Evolutionary conservation across 345 rosid species (phyloP), one percentile per base, ranked within the genome.

Genomic region (Lumnitzera racemosa): DNA sequence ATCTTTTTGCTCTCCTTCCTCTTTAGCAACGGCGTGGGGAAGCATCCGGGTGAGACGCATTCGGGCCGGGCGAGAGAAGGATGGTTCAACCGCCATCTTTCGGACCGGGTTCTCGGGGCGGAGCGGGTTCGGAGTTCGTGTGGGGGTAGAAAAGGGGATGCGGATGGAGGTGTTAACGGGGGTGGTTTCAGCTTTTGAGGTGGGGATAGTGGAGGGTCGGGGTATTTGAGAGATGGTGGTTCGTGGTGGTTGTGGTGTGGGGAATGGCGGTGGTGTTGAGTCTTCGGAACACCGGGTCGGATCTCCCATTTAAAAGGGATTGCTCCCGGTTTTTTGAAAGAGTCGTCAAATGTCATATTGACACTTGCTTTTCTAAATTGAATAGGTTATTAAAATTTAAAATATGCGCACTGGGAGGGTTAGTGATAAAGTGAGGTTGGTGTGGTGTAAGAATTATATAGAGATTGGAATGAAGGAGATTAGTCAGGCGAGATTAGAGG

Each of bases 251-350:
- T 63, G 58, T 15, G 76, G 67, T 4, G 75, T 72, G 27, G 51
- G 75, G 63, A 61, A 61, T 12, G 55, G 48, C 3, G 29, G 70
- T 41, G 69, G 59, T 55, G 80, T 36, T 77, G 83, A 72, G 63
- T 56, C 64, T 84, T 88, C 69, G 98, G 98, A 4, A 91, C 90
- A 11, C 98, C 98, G 23, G 98, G 96, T 60, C 98, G 90, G 78
- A 87, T 76, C 84, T 92, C 98, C 98, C 96, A 92, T 65, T 89
- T 89, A 75, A 92, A 92, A 3, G 96, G 98, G 53, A 89, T 51
- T 0, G 90, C 68, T 53, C 96, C 98, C 1, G 94, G 88, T 62
- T 82, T 80, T 68, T 61, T 85, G 79, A 81, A 89, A 12, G 96
- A 87, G 15, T 92, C 96, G 31, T 89, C 98, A 1, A 74, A 24